Evolutionary conservation across 441 rosid species (phyloP).

Genomic region (Daphne laureola): DNA sequence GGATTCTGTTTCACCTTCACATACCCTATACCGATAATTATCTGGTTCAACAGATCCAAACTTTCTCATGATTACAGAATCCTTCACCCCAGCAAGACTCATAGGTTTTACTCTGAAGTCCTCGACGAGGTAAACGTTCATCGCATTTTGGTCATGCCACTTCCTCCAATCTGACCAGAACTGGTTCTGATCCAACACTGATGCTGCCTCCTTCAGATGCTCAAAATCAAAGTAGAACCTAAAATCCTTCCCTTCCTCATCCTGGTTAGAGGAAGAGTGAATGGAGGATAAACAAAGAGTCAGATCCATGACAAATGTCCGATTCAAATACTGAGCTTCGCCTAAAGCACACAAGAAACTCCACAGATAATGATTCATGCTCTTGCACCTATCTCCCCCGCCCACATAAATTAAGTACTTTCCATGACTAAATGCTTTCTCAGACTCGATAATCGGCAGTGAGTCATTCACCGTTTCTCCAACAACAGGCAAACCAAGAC

Average conservation of each 20-base stretch:
- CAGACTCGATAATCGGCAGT: conserved; percentile 45
- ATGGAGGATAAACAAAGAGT: conserved; percentile 64
- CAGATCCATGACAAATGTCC: conserved; percentile 87
- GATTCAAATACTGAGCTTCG: conserved; percentile 85
- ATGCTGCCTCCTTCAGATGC: conserved; percentile 81
- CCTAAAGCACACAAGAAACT: conserved; percentile 93
- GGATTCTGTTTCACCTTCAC: conserved; percentile 78
- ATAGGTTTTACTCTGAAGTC: conserved; percentile 62
- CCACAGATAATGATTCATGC: conserved; percentile 87
- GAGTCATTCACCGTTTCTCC: conserved; percentile 44
- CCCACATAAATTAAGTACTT: conserved; percentile 40
- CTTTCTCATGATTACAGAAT: conserved; percentile 75
- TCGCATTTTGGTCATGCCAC: too few species aligned
- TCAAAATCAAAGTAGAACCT: conserved; percentile 90
- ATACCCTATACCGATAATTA: conserved; percentile 91
- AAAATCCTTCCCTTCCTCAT: conserved; percentile 92
- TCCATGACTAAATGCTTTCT: conserved; percentile 34
- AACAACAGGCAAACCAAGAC: conserved; percentile 24
- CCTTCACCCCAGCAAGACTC: conserved; percentile 59
- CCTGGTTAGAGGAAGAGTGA: conserved; percentile 58
- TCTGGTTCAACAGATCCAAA: conserved; percentile 88
- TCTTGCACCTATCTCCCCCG: conserved; percentile 79
- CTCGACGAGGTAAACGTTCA: too few species aligned
- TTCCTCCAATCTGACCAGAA: conserved; percentile 83
- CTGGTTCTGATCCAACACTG: conserved; percentile 79